phyloP scores from a whole-genome alignment of 768 basidiomycete genomes.

The Cubamyces lactineus region DNA sequence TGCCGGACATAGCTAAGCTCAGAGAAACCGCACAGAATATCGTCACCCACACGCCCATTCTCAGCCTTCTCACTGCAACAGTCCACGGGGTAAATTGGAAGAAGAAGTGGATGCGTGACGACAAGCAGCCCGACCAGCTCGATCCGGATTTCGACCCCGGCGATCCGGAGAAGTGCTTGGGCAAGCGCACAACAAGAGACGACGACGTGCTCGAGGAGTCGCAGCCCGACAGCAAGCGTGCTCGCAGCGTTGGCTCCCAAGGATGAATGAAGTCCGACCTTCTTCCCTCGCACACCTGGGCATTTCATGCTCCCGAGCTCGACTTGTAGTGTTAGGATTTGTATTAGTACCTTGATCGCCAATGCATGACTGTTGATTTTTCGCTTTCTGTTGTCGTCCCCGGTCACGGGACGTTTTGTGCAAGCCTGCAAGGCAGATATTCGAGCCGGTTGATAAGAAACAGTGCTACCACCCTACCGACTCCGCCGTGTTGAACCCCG shows the following conservation, averaged over 20 bases:
- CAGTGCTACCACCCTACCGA: too few relatives aligned
- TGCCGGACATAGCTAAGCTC: neutral
- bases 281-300: too few relatives aligned
- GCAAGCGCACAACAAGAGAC: neutral
- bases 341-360: too few relatives aligned
- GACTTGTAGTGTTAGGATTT: too few relatives aligned
- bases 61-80: neutral
- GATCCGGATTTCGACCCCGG: neutral
- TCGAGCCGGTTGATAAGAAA: too few relatives aligned
- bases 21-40: neutral
- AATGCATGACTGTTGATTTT: too few relatives aligned
- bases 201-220: neutral
- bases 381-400: too few relatives aligned
- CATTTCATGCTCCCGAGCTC: too few relatives aligned
- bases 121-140: neutral
- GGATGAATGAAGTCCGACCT: too few relatives aligned
- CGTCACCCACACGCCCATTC: neutral
- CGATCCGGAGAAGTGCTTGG: neutral
- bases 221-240: neutral
- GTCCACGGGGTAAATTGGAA: neutral
- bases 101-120: neutral
- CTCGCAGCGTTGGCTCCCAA: neutral
- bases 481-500: too few relatives aligned
- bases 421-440: too few relatives aligned
- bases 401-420: too few relatives aligned